Percentiles rank a stretch among this genome's conserved stretches.
Conservation (phyloP, 2,329 filamentous ascomycete species). For the Metarhizium brunneum region DNA sequence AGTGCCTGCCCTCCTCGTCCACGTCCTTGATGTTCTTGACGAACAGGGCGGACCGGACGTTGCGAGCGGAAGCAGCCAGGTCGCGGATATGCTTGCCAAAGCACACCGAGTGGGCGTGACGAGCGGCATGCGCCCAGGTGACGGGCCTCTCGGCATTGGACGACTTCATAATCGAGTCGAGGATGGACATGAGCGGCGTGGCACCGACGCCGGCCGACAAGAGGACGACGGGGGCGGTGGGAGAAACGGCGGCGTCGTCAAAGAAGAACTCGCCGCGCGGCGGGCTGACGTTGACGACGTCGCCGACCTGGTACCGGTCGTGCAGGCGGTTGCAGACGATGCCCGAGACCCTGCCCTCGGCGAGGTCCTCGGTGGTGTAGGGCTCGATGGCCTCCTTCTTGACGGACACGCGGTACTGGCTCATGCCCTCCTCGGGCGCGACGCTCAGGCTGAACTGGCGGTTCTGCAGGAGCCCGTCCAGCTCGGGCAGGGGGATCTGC, state of each 20-base stretch:
- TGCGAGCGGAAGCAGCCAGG: slow-evolving; percentile 20
- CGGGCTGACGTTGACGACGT: slow-evolving; percentile 44
- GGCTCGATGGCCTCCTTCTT: slow-evolving; percentile 46
- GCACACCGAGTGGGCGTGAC: slow-evolving; percentile 39
- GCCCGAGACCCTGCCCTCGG: slow-evolving; percentile 29
- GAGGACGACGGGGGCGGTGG: slow-evolving; percentile 49
- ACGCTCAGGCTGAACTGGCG: slow-evolving; percentile 70
- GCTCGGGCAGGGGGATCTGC: slow-evolving; percentile 48
- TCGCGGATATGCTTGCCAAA: slow-evolving; percentile 42
- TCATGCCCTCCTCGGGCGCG: slow-evolving; percentile 33
- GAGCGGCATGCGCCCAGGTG: slow-evolving; percentile 54
- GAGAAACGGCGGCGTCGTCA: slow-evolving; percentile 31
- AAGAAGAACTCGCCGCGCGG: slow-evolving; percentile 55
- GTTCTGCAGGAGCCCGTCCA: slow-evolving; percentile 53
- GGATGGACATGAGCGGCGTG: slow-evolving; percentile 56
- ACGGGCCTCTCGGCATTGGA: slow-evolving; percentile 33
- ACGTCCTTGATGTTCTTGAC: slow-evolving; percentile 34
- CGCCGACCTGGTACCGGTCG: slow-evolving; percentile 36
- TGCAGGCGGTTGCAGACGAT: slow-evolving; percentile 46
- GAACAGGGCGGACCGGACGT: slow-evolving; percentile 37
- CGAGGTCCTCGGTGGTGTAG: slow-evolving; percentile 19
- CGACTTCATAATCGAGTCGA: slow-evolving; percentile 40
- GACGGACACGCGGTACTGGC: slow-evolving; percentile 64
- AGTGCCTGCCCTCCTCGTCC: slow-evolving; percentile 40
- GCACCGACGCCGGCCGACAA: slow-evolving; percentile 61